Evolutionary conservation across 1,139 yeast species (phyloP).

Genomic region (Magnusiomyces fungicola): DNA sequence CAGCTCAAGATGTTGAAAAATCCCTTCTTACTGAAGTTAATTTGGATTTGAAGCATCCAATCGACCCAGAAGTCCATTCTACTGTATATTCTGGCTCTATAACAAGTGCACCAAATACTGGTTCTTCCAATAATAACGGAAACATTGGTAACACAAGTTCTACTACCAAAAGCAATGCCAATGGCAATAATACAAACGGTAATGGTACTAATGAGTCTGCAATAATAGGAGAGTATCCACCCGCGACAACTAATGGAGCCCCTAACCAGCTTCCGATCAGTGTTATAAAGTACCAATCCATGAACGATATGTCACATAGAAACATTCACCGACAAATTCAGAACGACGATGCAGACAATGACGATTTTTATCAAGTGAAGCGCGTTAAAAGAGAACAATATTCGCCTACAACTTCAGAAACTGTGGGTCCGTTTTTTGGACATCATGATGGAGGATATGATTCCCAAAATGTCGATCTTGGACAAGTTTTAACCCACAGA

Average conservation of each 20-base stretch:
- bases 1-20: constrained; percentile 67
- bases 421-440: constrained; percentile 10
- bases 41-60: constrained; percentile 7
- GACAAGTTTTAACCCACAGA: constrained; percentile 42
- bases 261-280: constrained; percentile 1
- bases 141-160: neutral
- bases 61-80: constrained; percentile 1
- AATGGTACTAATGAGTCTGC: neutral
- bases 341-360: constrained; percentile 11
- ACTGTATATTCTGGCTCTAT: neutral
- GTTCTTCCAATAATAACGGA: neutral
- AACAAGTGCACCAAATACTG: neutral
- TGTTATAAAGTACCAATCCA: neutral
- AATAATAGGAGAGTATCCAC: neutral
- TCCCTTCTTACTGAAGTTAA: constrained; percentile 73
- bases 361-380: constrained; percentile 50
- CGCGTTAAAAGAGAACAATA: constrained; percentile 52
- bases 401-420: constrained; percentile 17
- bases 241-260: constrained; percentile 1
- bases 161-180: constrained; percentile 32
- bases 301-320: constrained; percentile 2
- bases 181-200: constrained; percentile 19
- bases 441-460: constrained; percentile 12
- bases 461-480: constrained; percentile 41
- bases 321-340: constrained; percentile 2